Conservation (phyloP, 495 filamentous ascomycete species). For the Pyrenopolyporus hunteri region DNA sequence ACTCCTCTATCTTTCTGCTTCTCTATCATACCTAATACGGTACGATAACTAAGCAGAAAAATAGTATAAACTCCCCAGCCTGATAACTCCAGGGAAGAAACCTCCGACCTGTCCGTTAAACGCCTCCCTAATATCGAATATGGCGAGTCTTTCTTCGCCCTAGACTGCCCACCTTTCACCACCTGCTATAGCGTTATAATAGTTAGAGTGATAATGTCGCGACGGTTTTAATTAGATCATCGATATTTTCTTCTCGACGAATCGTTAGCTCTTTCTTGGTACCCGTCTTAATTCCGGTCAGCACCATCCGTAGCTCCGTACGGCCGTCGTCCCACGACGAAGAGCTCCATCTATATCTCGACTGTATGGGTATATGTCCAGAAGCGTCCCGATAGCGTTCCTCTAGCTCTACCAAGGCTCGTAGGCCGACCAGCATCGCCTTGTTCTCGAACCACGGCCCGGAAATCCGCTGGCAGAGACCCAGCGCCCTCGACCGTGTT, state of each 20-base stretch:
- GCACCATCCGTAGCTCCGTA: conserved; percentile 16
- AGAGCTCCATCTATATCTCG: conserved; percentile 8
- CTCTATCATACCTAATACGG: no score
- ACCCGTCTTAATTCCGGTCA: conserved; percentile 1
- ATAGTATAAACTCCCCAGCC: no score
- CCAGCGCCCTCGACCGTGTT: conserved; percentile 4
- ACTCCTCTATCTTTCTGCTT: no score
- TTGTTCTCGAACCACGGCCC: conserved; percentile 26
- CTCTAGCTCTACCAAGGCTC: conserved; percentile 12
- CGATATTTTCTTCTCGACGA: conserved; percentile 4
- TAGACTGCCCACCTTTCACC: no score
- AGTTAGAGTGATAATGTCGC: not conserved
- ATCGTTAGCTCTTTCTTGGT: conserved; percentile 12
- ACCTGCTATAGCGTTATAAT: no score
- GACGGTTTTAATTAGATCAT: not conserved
- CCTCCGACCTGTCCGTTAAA: no score
- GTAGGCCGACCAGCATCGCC: conserved; percentile 11
- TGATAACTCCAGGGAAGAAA: no score
- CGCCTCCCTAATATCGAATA: no score
- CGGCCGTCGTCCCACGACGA: conserved; percentile 25
- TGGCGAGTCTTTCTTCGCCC: no score
- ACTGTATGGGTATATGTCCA: conserved; percentile 7
- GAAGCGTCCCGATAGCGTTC: conserved; percentile 6
- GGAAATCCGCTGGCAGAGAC: conserved; percentile 9
- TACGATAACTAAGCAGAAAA: no score